phyloP scores from a whole-genome alignment of 192 early-diverging fungal genomes.

The Coemansia aciculifera region DNA sequence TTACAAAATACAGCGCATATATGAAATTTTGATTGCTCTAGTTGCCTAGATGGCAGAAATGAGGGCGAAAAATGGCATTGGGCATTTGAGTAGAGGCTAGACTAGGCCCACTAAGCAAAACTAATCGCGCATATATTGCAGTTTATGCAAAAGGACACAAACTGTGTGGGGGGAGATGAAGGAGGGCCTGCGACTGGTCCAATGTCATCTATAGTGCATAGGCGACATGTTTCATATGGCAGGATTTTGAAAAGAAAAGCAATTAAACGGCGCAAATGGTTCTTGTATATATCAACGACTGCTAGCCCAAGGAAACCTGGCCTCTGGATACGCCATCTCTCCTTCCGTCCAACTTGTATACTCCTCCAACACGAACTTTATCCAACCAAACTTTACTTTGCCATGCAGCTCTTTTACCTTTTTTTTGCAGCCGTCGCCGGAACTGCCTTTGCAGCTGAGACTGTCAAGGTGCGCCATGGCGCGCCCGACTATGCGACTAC shows the following conservation, averaged over 20 bases:
- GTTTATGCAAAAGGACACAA: too few relatives aligned
- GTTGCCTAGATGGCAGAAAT: neutral
- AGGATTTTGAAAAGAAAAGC: neutral
- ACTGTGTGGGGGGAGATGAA: neutral
- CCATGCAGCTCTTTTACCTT: neutral
- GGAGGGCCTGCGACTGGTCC: neutral
- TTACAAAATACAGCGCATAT: neutral
- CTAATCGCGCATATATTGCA: neutral
- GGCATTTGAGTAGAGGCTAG: neutral
- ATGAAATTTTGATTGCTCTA: neutral
- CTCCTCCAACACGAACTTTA: neutral
- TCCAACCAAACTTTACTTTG: too few relatives aligned
- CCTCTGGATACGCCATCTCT: neutral
- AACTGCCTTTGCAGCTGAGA: conserved; percentile 6
- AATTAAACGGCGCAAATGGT: too few relatives aligned
- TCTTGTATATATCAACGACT: neutral
- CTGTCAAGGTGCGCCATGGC: conserved; percentile 16
- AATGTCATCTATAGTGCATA: neutral
- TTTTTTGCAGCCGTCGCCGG: neutral
- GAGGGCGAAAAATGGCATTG: neutral
- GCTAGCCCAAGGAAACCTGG: neutral
- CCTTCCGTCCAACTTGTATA: neutral
- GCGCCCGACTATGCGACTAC: neutral
- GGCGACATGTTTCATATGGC: neutral
- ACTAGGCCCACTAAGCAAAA: neutral